Percentiles rank a stretch among this genome's conserved stretches.
These are phyloP conservation scores for Oryza rufipogon DNA, from an alignment of 176 grass and related monocot species.

Conservation along the genomic window DNA sequence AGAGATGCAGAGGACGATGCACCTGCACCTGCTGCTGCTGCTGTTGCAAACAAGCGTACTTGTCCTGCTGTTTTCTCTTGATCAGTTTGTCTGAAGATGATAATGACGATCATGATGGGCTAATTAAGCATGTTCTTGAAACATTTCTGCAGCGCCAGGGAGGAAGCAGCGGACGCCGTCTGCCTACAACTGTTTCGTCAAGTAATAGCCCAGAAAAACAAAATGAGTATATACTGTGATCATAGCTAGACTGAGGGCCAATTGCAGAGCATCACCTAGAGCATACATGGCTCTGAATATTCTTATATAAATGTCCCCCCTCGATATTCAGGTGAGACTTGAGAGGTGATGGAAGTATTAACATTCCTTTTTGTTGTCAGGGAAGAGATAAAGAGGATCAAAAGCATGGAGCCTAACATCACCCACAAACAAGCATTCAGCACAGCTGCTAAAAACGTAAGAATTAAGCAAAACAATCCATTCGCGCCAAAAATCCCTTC, in stretches of 20 bases:
- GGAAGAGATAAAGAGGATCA: slow-evolving; percentile 82
- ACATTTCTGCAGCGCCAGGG: slow-evolving; percentile 50
- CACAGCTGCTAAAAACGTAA: slow-evolving; percentile 70
- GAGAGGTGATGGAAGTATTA: neutral
- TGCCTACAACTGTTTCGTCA: slow-evolving; percentile 82
- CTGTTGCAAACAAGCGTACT: slow-evolving; percentile 55
- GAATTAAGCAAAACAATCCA: neutral
- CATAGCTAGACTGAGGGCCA: neutral
- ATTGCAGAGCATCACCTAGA: neutral
- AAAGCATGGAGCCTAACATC: slow-evolving; percentile 49
- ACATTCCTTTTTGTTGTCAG: slow-evolving; percentile 33
- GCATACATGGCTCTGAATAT: neutral
- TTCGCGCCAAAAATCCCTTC: neutral
- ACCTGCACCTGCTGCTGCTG: neutral
- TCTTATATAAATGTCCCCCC: neutral
- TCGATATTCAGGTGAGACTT: neutral
- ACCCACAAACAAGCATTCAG: slow-evolving; percentile 76
- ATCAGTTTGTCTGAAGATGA: neutral
- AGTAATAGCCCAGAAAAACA: slow-evolving; percentile 34
- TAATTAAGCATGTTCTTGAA: neutral
- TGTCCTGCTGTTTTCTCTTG: neutral
- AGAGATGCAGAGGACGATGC: neutral
- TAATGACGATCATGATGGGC: neutral
- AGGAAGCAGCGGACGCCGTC: slow-evolving; percentile 70
- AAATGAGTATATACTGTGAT: neutral